Conservation (phyloP, 2,329 filamentous ascomycete species). For the Phoma herbarum region DNA sequence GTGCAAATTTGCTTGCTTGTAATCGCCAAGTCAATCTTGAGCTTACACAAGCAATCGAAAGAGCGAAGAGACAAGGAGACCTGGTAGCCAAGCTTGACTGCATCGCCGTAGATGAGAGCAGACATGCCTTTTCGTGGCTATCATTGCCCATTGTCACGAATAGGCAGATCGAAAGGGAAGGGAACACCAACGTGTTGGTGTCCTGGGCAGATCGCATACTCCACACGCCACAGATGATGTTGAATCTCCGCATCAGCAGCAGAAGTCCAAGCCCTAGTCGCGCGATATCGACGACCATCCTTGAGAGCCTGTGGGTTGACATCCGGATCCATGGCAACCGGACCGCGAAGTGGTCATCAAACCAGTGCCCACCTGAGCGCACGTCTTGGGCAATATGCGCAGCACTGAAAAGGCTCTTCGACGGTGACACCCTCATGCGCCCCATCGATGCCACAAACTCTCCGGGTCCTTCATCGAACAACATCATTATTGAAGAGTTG, state of each 20-base stretch:
- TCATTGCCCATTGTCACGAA: constrained; percentile 41
- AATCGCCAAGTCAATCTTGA: constrained; percentile 44
- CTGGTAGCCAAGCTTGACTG: constrained; percentile 42
- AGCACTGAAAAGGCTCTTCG: constrained; percentile 42
- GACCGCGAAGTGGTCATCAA: constrained; percentile 29
- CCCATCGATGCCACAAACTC: constrained; percentile 13
- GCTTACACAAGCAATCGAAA: constrained; percentile 35
- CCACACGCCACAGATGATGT: constrained; percentile 17
- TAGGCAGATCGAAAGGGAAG: constrained; percentile 3
- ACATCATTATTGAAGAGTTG: constrained; percentile 41
- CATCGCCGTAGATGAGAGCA: constrained; percentile 40
- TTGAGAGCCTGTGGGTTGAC: constrained; percentile 44
- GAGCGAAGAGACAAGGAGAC: constrained; percentile 27
- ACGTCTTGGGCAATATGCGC: constrained; percentile 49
- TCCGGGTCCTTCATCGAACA: constrained; percentile 15
- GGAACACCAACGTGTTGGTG: constrained; percentile 20
- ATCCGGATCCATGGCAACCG: constrained; percentile 37
- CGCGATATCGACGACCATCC: constrained; percentile 10
- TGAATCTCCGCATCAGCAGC: constrained; percentile 10
- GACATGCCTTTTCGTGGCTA: constrained; percentile 46
- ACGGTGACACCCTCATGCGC: constrained; percentile 36
- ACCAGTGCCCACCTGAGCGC: constrained; percentile 32
- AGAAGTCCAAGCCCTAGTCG: constrained; percentile 7
- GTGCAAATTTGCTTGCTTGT: constrained; percentile 41
- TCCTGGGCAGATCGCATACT: constrained; percentile 31